Evolutionary conservation across 768 basidiomycete genomes (phyloP).

Genomic region (Pleurotus pulmonarius): DNA sequence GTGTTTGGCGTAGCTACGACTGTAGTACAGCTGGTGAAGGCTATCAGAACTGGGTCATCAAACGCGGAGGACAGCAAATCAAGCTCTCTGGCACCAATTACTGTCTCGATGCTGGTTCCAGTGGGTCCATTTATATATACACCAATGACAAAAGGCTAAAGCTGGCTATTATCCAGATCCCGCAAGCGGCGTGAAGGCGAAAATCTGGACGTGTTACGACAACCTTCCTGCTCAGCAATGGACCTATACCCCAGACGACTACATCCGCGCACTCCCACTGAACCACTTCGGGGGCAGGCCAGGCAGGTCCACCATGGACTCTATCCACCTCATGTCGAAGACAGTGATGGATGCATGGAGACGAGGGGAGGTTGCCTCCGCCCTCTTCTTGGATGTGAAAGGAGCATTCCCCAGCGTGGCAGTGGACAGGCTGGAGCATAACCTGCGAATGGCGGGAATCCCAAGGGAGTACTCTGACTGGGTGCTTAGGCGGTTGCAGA

Average conservation of each 20-base stretch:
- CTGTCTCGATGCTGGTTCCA: conserved; percentile 30
- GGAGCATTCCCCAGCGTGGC: no score
- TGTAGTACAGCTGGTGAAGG: conserved; percentile 22
- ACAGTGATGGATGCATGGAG: no score
- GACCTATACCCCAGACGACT: conserved; percentile 12
- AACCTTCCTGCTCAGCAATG: conserved; percentile 17
- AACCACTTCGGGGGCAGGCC: no score
- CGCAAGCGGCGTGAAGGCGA: conserved; percentile 17
- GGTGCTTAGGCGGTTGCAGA: no score
- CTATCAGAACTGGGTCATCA: conserved; percentile 27
- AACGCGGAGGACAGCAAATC: conserved; percentile 22
- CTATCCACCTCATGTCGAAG: no score
- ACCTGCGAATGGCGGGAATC: no score
- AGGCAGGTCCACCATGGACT: no score
- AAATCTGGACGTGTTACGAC: conserved; percentile 19
- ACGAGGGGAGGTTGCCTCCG: no score
- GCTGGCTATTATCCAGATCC: conserved; percentile 9
- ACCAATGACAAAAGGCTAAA: no score
- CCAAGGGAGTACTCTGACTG: no score
- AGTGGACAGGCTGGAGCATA: no score
- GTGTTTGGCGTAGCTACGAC: conserved; percentile 21
- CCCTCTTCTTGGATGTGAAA: no score
- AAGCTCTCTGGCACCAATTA: conserved; percentile 26
- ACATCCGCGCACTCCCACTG: background rate
- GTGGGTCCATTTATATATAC: conserved; percentile 14